Base-by-base conservation (phyloP, 495 filamentous ascomycete genomes). In the Niebla homalea region DNA sequence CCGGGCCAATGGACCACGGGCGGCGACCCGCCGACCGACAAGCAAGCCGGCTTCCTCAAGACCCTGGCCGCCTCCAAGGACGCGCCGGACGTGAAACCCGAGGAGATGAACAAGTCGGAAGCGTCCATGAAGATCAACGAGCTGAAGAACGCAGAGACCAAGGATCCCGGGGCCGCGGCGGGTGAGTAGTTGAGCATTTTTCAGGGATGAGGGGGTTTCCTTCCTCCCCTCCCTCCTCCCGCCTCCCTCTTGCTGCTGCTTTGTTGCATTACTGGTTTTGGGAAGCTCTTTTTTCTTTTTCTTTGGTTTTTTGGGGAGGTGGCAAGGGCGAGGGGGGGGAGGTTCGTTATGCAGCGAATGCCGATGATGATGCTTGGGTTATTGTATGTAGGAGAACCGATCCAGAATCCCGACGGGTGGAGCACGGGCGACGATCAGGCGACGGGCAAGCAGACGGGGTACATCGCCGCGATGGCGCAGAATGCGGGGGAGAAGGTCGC, bases 371-470 rank as follows among this genome's bases (percentile, higher is more conserved):
- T n/a, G n/a, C n/a, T n/a, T n/a, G n/a, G n/a, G n/a, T n/a, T 5
- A 11, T 32, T 35, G 32, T 18, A 47, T 16, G 26, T 50, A 1
- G 57, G 37, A 4, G 43, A 43, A 41, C 57, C 57, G 16, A 59
- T 59, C 4, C 57, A 59, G 36, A 37, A 59, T 18, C 57, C 57
- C 2, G 44, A 56, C 29, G 42, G 23, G 8, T 59, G 57, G 57
- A 44, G 8, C 7, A 59, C 57, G n/a, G 57, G 57, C 4, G 57
- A 54, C 7, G 57, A 59, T 20, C 26, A 44, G 14, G 57, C 57
- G 5, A 56, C 53, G 26, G 57, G 57, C 23, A 59, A 54, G 50
- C 57, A 59, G 50, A 59, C 53, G 15, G 57, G 57, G 22, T 59
- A 59, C 43, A 54, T 59, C 36, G 57, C 57, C 38, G 57, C 53